Conservation (phyloP, 106 monocot species). For the Dendrobium officinale region DNA sequence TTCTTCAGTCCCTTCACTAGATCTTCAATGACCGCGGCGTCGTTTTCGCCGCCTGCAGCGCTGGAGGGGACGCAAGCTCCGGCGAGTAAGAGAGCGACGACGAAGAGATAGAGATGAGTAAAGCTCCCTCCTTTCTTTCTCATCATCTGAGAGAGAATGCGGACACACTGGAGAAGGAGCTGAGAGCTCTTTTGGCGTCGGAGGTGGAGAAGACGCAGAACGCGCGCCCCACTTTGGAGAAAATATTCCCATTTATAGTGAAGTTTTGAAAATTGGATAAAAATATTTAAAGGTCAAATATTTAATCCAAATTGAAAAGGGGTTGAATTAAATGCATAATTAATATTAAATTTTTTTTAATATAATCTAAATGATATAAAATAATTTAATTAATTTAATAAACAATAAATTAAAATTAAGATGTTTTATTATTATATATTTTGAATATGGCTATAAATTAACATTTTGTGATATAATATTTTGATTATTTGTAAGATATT, state of each 20-base stretch:
- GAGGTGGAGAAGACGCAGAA: background rate
- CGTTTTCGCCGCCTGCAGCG: background rate
- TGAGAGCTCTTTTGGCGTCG: background rate
- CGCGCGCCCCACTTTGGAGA: background rate
- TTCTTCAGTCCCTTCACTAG: background rate
- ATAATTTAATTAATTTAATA: too few species aligned
- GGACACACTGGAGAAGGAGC: background rate
- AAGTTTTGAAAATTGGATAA: too few species aligned
- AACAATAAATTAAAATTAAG: too few species aligned
- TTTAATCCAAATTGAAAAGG: too few species aligned
- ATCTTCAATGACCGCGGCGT: background rate
- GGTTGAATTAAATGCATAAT: too few species aligned
- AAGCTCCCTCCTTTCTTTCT: background rate
- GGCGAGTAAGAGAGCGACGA: background rate
- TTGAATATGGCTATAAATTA: too few species aligned
- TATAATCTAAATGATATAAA: too few species aligned
- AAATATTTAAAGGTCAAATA: too few species aligned
- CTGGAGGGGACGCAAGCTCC: background rate
- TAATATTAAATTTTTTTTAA: too few species aligned
- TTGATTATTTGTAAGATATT: too few species aligned
- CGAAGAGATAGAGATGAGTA: background rate
- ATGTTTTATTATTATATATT: too few species aligned
- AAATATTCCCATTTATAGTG: background rate
- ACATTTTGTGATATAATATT: too few species aligned
- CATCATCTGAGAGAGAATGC: background rate